These are phyloP conservation scores for Ogataea trehalophila DNA, from an alignment of 805 yeast genomes.

Conservation along the genomic window DNA sequence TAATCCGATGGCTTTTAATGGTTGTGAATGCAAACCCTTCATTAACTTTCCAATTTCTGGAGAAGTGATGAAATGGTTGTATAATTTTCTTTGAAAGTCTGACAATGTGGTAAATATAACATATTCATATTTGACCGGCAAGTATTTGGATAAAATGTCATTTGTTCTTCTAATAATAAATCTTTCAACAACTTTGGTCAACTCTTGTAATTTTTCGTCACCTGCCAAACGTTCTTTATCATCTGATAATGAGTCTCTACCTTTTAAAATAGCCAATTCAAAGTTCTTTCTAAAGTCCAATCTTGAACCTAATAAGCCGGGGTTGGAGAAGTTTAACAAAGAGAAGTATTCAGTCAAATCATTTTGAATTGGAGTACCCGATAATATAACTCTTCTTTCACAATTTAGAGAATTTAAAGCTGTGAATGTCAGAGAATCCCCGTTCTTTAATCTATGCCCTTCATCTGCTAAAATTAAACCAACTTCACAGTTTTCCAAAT, in stretches of 20 bases:
- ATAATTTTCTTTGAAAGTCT: slow-evolving; percentile 68
- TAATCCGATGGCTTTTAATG: slow-evolving; percentile 83
- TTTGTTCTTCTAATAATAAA: slow-evolving; percentile 94
- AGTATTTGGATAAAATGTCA: slow-evolving; percentile 87
- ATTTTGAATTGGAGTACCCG: slow-evolving; percentile 97
- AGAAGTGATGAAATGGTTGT: slow-evolving; percentile 70
- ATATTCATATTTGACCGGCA: slow-evolving; percentile 95
- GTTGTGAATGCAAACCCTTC: slow-evolving; percentile 71
- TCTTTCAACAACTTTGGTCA: slow-evolving; percentile 73
- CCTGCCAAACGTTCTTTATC: slow-evolving; percentile 73
- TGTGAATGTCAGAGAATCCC: slow-evolving; percentile 87
- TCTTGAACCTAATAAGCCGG: slow-evolving; percentile 84
- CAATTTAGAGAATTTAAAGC: slow-evolving; percentile 82
- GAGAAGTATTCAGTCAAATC: slow-evolving; percentile 94
- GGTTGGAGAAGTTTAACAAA: slow-evolving; percentile 85
- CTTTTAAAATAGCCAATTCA: slow-evolving; percentile 73
- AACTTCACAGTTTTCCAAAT: slow-evolving; percentile 68
- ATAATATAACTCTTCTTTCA: slow-evolving; percentile 81
- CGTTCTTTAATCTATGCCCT: slow-evolving; percentile 80
- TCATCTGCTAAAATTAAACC: slow-evolving; percentile 86
- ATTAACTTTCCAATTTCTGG: slow-evolving; percentile 68
- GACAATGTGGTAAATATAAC: slow-evolving; percentile 88
- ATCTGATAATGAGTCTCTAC: slow-evolving; percentile 86
- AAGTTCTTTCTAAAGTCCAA: slow-evolving; percentile 78
- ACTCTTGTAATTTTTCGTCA: slow-evolving; percentile 59